phyloP scores from a whole-genome alignment of 306 rosid genomes.

The Pyrus betulifolia region DNA sequence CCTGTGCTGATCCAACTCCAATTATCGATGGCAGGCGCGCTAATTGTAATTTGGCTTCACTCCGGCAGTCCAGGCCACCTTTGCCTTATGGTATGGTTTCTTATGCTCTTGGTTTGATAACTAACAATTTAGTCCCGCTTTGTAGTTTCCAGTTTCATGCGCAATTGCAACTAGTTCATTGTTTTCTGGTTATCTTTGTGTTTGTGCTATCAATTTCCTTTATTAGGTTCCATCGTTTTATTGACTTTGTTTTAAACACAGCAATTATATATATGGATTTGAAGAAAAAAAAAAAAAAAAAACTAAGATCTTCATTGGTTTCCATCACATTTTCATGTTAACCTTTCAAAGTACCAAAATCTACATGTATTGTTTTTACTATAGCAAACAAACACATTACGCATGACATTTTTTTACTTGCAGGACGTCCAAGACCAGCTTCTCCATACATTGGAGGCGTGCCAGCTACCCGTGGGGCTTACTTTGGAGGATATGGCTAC shows the following conservation, averaged over 20 bases:
- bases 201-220: background rate
- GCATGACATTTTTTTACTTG: conserved; percentile 5
- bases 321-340: background rate
- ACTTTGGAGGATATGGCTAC: conserved; percentile 62
- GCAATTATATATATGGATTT: background rate
- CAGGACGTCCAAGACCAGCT: conserved; percentile 65
- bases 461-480: conserved; percentile 63
- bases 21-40: conserved; percentile 93
- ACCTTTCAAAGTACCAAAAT: background rate
- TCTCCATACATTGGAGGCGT: conserved; percentile 51
- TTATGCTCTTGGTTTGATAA: background rate
- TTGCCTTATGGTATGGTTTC: conserved; percentile 44
- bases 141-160: background rate
- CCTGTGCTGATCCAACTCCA: conserved; percentile 85
- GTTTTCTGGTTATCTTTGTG: background rate
- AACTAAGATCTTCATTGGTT: background rate
- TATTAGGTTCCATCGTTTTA: background rate
- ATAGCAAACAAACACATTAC: background rate
- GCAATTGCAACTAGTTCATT: background rate
- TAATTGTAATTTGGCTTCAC: conserved; percentile 90
- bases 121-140: background rate
- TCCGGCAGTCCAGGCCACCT: conserved; percentile 76
- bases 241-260: background rate
- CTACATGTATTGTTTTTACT: background rate
- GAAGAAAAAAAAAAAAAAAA: background rate